Base-by-base conservation (phyloP, 1,139 yeast species). In the Hansenula lynferdii region DNA sequence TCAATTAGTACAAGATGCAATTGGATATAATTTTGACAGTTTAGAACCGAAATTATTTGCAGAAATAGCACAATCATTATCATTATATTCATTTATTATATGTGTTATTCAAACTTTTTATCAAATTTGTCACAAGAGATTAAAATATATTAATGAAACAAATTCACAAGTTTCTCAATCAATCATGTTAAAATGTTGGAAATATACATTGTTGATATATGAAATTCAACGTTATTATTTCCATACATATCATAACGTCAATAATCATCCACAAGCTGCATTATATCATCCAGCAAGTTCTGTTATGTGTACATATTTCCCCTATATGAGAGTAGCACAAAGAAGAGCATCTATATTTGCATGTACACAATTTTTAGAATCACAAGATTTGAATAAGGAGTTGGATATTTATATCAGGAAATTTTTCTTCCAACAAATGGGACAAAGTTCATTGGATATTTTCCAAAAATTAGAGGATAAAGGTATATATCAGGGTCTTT, bases 91-190 rank as follows among this genome's bases (percentile, higher is more conserved):
- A 23, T 26, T 43, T 20, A 22, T 42, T 3, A 23, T 35, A 10
- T 35, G 35, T 6, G 36, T 31, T 9, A 43, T 45, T 7, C 30
- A 40, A 24, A 37, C 47, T 5, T 38, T 43, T 22, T 40, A 45
- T 23, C 47, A 45, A 37, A 26, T 45, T 15, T 40, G 43, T 22
- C 37, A 17, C 20, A 45, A 45, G 28, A 41, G 45, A 34, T 24
- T 45, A 10, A 40, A 42, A 27, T 43, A 41, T 19, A 28, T 28
- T 15, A 42, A 44, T 4, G 37, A 37, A 16, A 38, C 21, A 36
- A 8, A 23, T 8, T 23, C 26, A 23, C n/a, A 23, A 11, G 6
- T 23, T 6, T 23, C 14, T n/a, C 7, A 27, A 6, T 6, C 19
- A 14, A 27, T 27, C 5, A 27, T 7, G 11, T 4, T 27, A 4